These are phyloP conservation scores for Xylariales sp. DNA, from an alignment of 2,329 filamentous ascomycete species.

Conservation along the genomic window DNA sequence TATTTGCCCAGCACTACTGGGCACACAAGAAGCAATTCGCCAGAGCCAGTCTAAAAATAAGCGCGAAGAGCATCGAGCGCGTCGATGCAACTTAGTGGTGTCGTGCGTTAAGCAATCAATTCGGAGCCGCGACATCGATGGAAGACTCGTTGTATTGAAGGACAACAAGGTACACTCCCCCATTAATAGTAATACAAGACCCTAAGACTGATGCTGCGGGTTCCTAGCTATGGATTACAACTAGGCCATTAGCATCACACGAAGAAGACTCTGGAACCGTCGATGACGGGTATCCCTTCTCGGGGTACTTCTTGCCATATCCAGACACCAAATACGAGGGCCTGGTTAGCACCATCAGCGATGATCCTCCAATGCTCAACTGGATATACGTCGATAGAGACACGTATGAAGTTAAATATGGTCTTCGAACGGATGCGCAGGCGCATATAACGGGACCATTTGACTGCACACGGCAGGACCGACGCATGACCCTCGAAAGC, in stretches of 20 bases:
- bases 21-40: constrained; percentile 61
- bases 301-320: constrained; percentile 68
- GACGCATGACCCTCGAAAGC: constrained; percentile 60
- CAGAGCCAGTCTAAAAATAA: constrained; percentile 62
- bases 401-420: constrained; percentile 61
- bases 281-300: constrained; percentile 61
- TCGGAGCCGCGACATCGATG: constrained; percentile 57
- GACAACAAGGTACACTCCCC: constrained; percentile 54
- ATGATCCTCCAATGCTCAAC: constrained; percentile 62
- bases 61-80: constrained; percentile 61
- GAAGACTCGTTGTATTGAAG: constrained; percentile 57
- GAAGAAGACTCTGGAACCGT: constrained; percentile 43
- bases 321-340: constrained; percentile 62
- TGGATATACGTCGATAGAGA: constrained; percentile 62
- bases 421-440: constrained; percentile 57
- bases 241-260: constrained; percentile 45
- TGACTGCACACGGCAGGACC: constrained; percentile 64
- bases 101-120: constrained; percentile 58
- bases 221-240: constrained; percentile 60
- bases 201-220: background rate
- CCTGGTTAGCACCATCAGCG: constrained; percentile 61
- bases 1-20: constrained; percentile 58
- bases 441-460: constrained; percentile 60
- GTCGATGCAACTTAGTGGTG: constrained; percentile 60
- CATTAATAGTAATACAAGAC: background rate